Base-by-base conservation (phyloP, 768 basidiomycete species). In the Lactarius hengduanensis region DNA sequence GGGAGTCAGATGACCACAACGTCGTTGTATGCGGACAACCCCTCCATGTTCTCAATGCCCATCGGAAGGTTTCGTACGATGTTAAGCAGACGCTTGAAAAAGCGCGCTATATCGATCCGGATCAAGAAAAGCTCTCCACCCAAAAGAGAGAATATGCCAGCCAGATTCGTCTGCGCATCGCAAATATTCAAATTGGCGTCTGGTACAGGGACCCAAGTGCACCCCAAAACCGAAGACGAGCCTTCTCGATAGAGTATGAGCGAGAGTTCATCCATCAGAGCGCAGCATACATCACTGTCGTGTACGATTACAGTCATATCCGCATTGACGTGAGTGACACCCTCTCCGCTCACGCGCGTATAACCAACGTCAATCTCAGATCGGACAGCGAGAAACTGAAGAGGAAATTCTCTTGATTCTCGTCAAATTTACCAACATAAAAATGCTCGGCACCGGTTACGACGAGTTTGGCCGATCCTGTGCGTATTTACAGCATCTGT, bases 161-260 rank as follows among this genome's bases (percentile, higher is more conserved):
- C 18, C 76, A 80, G 8, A 53, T 67, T 56, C 78, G 77, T 13
- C 76, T 91, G 28, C 84, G 86, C 32, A 78, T 92, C 11, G 80
- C 83, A 62, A 77, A 78, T 11, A 77, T 92, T 47, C 91, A 92
- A 74, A 86, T 92, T 67, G 91, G 91, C 26, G 69, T 82, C 38
- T 83, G 83, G 72, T 85, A 83, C 71, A 78, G 80, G 22, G 63
- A 66, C 4, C 61, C 71, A 16, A 54, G 66, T 57, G 63, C 65
- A 34, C 64, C 45, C 62, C 66, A 64, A 26, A 67, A 54, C 72
- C 73, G 60, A 62, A 65, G 68, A 11, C 74, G 71, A 2, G 71
- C 65, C 3, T 93, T 89, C 73, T 92, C 90, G 0, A 76, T 86
- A 4, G 92, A 93, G 75, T 91, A 86, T 82, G 83, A 89, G 62